Percentiles rank a stretch among this genome's conserved stretches.
These are phyloP conservation scores for Coemansia guatemalensis DNA, from an alignment of 192 early-diverging fungal species.

Conservation along the genomic window DNA sequence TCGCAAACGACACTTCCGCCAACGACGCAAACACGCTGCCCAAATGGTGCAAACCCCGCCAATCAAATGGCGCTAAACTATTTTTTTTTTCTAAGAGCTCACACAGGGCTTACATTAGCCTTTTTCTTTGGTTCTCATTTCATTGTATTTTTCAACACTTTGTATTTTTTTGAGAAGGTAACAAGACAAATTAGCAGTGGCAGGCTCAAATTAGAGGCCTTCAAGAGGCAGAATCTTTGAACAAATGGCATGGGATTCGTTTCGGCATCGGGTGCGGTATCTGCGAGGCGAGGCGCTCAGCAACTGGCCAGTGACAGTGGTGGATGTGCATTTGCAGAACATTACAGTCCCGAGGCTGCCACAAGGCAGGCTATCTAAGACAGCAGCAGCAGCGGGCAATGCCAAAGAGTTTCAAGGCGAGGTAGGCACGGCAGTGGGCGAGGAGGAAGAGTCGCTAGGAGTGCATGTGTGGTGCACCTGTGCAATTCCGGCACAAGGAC, in stretches of 20 bases:
- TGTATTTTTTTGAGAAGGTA: no score
- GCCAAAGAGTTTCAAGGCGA: no score
- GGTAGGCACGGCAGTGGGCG: neutral
- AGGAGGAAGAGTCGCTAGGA: neutral
- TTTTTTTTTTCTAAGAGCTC: no score
- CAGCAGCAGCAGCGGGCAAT: neutral
- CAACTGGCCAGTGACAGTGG: slow-evolving; percentile 13
- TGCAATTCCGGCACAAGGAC: slow-evolving; percentile 4
- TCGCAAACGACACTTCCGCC: no score
- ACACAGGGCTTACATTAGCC: no score
- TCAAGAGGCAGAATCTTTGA: neutral
- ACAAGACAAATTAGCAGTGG: no score
- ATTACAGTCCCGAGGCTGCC: neutral
- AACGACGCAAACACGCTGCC: no score
- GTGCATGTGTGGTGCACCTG: slow-evolving; percentile 20
- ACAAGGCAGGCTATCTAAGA: neutral
- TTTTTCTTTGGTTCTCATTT: no score
- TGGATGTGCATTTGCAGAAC: slow-evolving; percentile 6
- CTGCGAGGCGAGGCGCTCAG: slow-evolving; percentile 19
- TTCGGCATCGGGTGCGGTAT: slow-evolving; percentile 23
- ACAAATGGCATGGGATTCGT: slow-evolving; percentile 22
- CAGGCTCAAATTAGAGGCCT: neutral
- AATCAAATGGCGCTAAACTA: no score
- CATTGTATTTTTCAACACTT: no score
- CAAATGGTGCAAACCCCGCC: no score